Evolutionary conservation across 2,329 filamentous ascomycete genomes (phyloP).

Genomic region (Neofusicoccum parvum): DNA sequence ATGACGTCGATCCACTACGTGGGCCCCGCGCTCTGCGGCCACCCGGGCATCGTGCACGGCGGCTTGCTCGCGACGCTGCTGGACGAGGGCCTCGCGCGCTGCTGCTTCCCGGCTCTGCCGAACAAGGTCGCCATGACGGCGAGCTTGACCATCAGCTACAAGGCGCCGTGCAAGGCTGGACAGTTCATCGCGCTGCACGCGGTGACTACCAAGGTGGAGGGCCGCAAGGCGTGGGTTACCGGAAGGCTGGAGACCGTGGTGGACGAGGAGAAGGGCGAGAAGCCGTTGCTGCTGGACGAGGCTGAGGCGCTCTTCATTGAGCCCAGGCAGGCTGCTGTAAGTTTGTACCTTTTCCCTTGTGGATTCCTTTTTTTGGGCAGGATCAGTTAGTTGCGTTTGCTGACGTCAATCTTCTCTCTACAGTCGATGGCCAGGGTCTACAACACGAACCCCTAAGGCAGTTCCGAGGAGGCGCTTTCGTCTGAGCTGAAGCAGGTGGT

Average conservation of each 20-base stretch:
- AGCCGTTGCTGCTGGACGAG: slow-evolving; percentile 71
- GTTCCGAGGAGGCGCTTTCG: too few species aligned
- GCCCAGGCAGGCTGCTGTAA: slow-evolving; percentile 72
- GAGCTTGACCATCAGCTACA: slow-evolving; percentile 80
- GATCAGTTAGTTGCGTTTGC: neutral
- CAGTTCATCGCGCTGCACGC: slow-evolving; percentile 78
- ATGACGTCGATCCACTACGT: slow-evolving; percentile 73
- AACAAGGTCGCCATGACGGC: slow-evolving; percentile 86
- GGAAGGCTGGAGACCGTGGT: slow-evolving; percentile 81
- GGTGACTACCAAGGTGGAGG: slow-evolving; percentile 81
- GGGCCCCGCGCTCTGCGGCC: slow-evolving; percentile 79
- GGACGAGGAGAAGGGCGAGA: slow-evolving; percentile 67
- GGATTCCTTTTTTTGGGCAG: neutral
- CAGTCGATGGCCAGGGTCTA: slow-evolving; percentile 17
- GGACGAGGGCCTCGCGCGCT: slow-evolving; percentile 85
- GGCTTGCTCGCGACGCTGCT: slow-evolving; percentile 89
- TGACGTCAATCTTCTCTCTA: neutral
- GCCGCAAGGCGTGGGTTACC: slow-evolving; percentile 91
- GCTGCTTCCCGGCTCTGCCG: slow-evolving; percentile 85
- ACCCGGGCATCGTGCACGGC: slow-evolving; percentile 88
- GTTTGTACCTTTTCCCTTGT: neutral
- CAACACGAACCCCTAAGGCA: neutral
- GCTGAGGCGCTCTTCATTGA: slow-evolving; percentile 87
- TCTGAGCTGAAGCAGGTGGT: too few species aligned
- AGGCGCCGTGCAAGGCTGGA: slow-evolving; percentile 74